Conservation (phyloP, 495 filamentous ascomycete genomes). For the Hapsidospora chrysogenum region DNA sequence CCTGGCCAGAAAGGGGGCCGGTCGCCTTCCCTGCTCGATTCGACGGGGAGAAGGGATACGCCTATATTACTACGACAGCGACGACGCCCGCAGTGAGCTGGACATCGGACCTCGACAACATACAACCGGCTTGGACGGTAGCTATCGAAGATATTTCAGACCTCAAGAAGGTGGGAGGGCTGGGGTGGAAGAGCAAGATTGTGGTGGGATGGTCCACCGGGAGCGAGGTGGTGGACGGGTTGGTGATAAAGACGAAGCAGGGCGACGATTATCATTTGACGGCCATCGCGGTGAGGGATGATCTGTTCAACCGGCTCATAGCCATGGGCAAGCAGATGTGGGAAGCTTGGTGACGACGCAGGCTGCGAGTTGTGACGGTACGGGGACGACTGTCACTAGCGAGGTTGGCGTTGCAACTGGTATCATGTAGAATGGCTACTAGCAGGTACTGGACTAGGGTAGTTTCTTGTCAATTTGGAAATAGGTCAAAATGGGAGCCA, state of each 20-base stretch:
- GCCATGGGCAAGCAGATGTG: conserved; percentile 78
- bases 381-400: no score
- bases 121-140: conserved; percentile 36
- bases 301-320: conserved; percentile 72
- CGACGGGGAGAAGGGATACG: conserved; percentile 52
- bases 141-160: conserved; percentile 38
- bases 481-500: no score
- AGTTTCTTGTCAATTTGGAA: no score
- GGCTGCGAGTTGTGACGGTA: neutral
- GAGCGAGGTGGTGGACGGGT: conserved; percentile 60
- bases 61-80: conserved; percentile 46
- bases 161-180: conserved; percentile 65
- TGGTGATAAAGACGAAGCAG: conserved; percentile 44
- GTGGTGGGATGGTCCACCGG: conserved; percentile 70
- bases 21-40: conserved; percentile 60
- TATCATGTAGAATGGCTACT: no score
- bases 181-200: conserved; percentile 80
- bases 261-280: conserved; percentile 45
- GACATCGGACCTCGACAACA: conserved; percentile 29
- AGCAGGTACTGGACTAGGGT: no score
- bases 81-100: conserved; percentile 44
- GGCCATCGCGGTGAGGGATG: conserved; percentile 57
- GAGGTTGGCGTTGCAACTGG: no score
- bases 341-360: conserved; percentile 56
- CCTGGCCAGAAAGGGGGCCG: conserved; percentile 37